phyloP scores from a whole-genome alignment of 2,329 filamentous ascomycete species.

The Cylindrodendrum hubeiense region DNA sequence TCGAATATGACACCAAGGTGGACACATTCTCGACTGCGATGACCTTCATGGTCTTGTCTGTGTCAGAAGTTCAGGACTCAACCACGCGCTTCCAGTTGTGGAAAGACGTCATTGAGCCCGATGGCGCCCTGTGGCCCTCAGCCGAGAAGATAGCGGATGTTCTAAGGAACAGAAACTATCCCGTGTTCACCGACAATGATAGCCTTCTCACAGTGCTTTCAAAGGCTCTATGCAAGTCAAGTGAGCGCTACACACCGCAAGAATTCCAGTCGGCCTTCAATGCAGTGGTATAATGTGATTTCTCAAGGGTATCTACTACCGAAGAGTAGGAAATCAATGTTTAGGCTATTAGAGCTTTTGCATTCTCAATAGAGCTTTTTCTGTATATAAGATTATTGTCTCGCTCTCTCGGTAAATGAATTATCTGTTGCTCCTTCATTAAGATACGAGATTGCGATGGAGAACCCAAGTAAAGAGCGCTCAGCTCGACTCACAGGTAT shows the following conservation, averaged over 20 bases:
- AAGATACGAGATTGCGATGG: neutral
- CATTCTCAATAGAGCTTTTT: neutral
- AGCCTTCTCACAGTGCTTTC: conserved; percentile 21
- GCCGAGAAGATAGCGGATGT: neutral
- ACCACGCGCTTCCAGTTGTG: conserved; percentile 18
- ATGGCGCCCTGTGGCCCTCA: neutral
- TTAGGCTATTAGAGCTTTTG: neutral
- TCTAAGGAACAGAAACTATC: neutral
- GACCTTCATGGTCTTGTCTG: conserved; percentile 22
- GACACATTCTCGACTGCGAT: conserved; percentile 21
- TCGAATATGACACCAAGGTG: conserved; percentile 13
- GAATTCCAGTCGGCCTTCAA: conserved; percentile 13
- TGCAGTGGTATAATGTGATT: conserved; percentile 9
- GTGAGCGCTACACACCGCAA: conserved; percentile 14
- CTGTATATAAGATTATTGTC: conserved; percentile 2
- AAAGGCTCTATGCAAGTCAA: conserved; percentile 21
- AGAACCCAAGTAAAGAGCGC: neutral
- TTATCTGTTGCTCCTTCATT: neutral
- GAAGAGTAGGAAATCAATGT: neutral
- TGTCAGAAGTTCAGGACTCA: neutral
- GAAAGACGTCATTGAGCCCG: conserved; percentile 25
- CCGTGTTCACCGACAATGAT: conserved; percentile 18
- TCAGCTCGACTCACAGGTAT: neutral
- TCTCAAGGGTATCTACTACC: too few species aligned
- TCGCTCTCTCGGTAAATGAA: too few species aligned